Percentiles rank a stretch among this genome's conserved stretches.
Conservation (phyloP, 441 rosid genomes). For the Corymbia calophylla region DNA sequence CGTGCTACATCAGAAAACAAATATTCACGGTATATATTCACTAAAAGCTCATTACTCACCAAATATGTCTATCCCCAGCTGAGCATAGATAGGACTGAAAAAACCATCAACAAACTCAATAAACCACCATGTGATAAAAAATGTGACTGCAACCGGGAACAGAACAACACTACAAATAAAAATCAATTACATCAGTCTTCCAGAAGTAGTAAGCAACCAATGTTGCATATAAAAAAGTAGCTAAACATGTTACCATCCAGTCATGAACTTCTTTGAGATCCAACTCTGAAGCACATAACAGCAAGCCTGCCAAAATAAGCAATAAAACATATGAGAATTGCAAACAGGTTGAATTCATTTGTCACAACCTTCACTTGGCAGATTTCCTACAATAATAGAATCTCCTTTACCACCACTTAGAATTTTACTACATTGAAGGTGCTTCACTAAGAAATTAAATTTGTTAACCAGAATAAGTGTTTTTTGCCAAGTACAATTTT, state of each 20-base stretch:
- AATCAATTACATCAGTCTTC: constrained; percentile 13
- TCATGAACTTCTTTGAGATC: constrained; percentile 97
- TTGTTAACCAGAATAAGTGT: not conserved
- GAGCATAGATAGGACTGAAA: constrained; percentile 88
- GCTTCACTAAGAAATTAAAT: not conserved
- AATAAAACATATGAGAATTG: not conserved
- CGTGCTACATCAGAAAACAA: not conserved
- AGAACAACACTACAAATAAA: constrained; percentile 74
- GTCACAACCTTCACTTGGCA: not conserved
- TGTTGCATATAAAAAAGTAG: not conserved
- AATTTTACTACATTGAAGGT: not conserved
- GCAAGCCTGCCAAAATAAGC: constrained; percentile 57
- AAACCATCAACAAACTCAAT: constrained; percentile 93
- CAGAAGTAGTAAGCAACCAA: not conserved
- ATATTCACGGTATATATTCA: not conserved
- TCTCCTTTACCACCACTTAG: not conserved
- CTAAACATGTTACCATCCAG: constrained; percentile 67
- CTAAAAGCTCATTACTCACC: constrained; percentile 32
- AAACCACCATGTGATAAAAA: constrained; percentile 97
- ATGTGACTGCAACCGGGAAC: constrained; percentile 91
- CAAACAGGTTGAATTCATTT: not conserved
- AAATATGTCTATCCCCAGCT: constrained; percentile 77
- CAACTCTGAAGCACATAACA: constrained; percentile 87
- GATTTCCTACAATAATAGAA: not conserved
- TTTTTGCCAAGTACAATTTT: not conserved